phyloP scores from a whole-genome alignment of 352 stramenopile genomes.

The Phytophthora europaea region DNA sequence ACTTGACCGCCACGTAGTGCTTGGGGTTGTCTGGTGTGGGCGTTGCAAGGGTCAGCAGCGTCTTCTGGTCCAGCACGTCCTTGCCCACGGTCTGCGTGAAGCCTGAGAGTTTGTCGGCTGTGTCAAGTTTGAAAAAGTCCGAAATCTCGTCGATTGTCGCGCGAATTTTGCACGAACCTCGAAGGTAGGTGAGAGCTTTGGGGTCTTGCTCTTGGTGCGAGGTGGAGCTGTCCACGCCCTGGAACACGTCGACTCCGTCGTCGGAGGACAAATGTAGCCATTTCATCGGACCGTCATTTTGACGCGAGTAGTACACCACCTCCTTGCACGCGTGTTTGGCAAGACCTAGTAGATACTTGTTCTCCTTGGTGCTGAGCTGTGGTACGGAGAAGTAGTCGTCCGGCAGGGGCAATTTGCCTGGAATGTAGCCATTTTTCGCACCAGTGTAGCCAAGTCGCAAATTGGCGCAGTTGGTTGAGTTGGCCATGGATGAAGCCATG shows the following conservation, averaged over 20 bases:
- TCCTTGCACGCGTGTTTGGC: slow-evolving; percentile 88
- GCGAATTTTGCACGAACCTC: slow-evolving; percentile 74
- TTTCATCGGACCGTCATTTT: slow-evolving; percentile 72
- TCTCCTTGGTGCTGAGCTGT: slow-evolving; percentile 68
- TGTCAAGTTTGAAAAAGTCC: slow-evolving; percentile 85
- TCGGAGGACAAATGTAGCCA: slow-evolving; percentile 82
- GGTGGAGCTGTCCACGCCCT: slow-evolving; percentile 65
- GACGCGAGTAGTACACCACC: slow-evolving; percentile 86
- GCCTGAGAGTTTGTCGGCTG: slow-evolving; percentile 70
- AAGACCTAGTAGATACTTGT: slow-evolving; percentile 71
- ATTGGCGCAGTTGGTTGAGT: slow-evolving; percentile 35
- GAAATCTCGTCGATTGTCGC: slow-evolving; percentile 85
- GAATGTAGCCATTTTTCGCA: slow-evolving; percentile 20
- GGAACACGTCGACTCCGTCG: slow-evolving; percentile 80
- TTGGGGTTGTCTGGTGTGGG: slow-evolving; percentile 81
- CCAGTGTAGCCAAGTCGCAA: slow-evolving; percentile 38
- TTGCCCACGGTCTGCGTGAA: slow-evolving; percentile 81
- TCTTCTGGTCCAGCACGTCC: slow-evolving; percentile 85
- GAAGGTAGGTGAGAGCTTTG: slow-evolving; percentile 73
- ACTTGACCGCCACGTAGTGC: slow-evolving; percentile 88
- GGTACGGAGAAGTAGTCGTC: slow-evolving; percentile 79
- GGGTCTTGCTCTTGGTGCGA: slow-evolving; percentile 19
- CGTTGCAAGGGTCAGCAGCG: slow-evolving; percentile 68
- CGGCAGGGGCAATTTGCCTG: slow-evolving; percentile 60
- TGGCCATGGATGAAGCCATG: slow-evolving; percentile 26